phyloP scores from a whole-genome alignment of 805 yeast species.

The Tetrapisispora pingtungensis region DNA sequence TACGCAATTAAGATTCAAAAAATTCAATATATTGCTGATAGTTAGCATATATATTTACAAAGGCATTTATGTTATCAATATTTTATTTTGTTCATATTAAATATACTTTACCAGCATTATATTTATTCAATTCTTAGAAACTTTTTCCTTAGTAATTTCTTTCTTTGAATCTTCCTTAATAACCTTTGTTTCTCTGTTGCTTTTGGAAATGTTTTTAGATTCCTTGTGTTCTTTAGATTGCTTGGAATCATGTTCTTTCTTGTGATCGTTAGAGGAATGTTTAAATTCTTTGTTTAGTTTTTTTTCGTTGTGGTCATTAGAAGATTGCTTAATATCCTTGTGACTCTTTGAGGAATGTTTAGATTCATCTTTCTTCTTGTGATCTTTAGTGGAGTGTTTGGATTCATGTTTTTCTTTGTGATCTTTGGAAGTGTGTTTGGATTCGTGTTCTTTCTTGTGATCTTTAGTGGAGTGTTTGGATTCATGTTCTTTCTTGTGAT shows the following conservation, averaged over 20 bases:
- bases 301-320: not conserved
- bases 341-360: slow-evolving; percentile 1
- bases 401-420: not conserved
- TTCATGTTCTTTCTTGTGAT: not conserved
- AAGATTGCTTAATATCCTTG: not conserved
- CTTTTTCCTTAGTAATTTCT: too few species aligned
- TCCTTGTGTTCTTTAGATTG: not conserved
- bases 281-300: not conserved
- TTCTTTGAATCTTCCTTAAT: too few species aligned
- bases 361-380: too few species aligned
- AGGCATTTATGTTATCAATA: too few species aligned
- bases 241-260: too few species aligned
- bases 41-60: not conserved
- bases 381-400: too few species aligned
- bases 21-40: not conserved
- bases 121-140: too few species aligned
- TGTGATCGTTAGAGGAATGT: not conserved
- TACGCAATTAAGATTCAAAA: too few species aligned
- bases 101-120: too few species aligned
- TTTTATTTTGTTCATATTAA: too few species aligned
- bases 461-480: not conserved
- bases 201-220: not conserved
- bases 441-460: slow-evolving; percentile 3
- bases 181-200: too few species aligned
- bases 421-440: too few species aligned